These are phyloP conservation scores for Phytopythium oedochilum DNA, from an alignment of 352 stramenopile genomes.

Conservation along the genomic window DNA sequence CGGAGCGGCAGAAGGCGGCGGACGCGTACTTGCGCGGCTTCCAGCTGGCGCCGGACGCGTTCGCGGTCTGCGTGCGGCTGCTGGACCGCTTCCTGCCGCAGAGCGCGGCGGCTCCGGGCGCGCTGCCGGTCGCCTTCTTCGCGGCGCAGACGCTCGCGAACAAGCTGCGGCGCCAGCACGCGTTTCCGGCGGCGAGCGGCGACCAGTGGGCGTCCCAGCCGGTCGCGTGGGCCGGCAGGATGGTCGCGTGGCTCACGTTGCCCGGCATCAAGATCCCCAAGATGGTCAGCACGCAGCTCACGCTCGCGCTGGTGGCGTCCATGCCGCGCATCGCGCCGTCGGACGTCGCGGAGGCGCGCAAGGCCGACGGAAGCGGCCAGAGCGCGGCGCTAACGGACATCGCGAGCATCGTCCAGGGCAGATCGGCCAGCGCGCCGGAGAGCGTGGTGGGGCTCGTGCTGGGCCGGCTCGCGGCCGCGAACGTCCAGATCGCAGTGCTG, in stretches of 20 bases:
- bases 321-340: conserved; percentile 36
- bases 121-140: conserved; percentile 67
- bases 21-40: conserved; percentile 78
- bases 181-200: conserved; percentile 19
- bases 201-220: conserved; percentile 16
- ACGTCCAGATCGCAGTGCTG: conserved; percentile 31
- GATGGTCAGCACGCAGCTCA: conserved; percentile 69
- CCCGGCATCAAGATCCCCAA: conserved; percentile 30
- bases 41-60: conserved; percentile 75
- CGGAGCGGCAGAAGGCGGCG: conserved; percentile 50
- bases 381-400: conserved; percentile 8
- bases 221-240: conserved; percentile 34
- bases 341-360: conserved; percentile 20
- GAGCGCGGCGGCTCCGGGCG: conserved; percentile 12
- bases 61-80: conserved; percentile 53
- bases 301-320: conserved; percentile 60
- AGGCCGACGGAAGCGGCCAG: conserved; percentile 4
- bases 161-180: conserved; percentile 62
- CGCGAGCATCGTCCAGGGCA: background rate
- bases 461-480: conserved; percentile 30
- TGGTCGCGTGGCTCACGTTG: conserved; percentile 57
- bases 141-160: conserved; percentile 78
- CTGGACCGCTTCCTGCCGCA: conserved; percentile 54
- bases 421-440: conserved; percentile 8
- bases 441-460: conserved; percentile 61